Conservation (phyloP, 106 monocot species). For the Apostasia shenzhenica region DNA sequence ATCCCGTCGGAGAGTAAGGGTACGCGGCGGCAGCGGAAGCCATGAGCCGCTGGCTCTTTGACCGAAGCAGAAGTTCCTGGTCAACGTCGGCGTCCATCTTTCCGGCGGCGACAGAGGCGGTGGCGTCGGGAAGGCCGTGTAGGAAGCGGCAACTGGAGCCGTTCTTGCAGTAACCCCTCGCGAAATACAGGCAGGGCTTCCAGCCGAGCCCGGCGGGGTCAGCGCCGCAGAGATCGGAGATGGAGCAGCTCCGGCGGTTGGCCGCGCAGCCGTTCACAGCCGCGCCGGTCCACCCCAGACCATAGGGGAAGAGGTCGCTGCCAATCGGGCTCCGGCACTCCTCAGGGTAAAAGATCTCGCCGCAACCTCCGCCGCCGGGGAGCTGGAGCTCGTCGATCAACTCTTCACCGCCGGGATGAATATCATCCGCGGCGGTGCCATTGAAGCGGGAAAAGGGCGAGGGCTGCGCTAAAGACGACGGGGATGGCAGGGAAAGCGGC, state of each 20-base stretch:
- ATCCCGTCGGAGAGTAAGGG: slow-evolving; percentile 44
- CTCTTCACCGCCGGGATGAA: slow-evolving; percentile 13
- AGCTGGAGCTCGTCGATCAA: slow-evolving; percentile 59
- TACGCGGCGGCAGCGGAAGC: slow-evolving; percentile 37
- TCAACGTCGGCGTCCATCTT: slow-evolving; percentile 50
- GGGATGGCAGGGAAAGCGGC: not conserved
- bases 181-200: slow-evolving; percentile 83
- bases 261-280: slow-evolving; percentile 21
- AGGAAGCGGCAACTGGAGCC: slow-evolving; percentile 72
- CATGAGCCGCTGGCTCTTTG: slow-evolving; percentile 60
- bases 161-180: slow-evolving; percentile 88
- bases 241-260: slow-evolving; percentile 43
- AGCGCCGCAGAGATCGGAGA: slow-evolving; percentile 42
- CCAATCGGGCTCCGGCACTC: slow-evolving; percentile 36
- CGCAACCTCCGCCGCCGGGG: not conserved
- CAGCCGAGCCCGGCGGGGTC: slow-evolving; percentile 36
- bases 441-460: slow-evolving; percentile 1
- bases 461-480: not conserved
- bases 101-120: slow-evolving; percentile 3
- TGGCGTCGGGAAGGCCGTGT: slow-evolving; percentile 50
- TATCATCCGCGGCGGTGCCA: not conserved
- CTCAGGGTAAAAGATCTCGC: slow-evolving; percentile 22
- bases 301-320: slow-evolving; percentile 34
- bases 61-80: slow-evolving; percentile 66
- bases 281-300: slow-evolving; percentile 29